A percentile compares a stretch with the other conserved stretches of the same genome.
Conservation (phyloP, 2,329 filamentous ascomycete species). For the Sporothrix variecibatus region DNA sequence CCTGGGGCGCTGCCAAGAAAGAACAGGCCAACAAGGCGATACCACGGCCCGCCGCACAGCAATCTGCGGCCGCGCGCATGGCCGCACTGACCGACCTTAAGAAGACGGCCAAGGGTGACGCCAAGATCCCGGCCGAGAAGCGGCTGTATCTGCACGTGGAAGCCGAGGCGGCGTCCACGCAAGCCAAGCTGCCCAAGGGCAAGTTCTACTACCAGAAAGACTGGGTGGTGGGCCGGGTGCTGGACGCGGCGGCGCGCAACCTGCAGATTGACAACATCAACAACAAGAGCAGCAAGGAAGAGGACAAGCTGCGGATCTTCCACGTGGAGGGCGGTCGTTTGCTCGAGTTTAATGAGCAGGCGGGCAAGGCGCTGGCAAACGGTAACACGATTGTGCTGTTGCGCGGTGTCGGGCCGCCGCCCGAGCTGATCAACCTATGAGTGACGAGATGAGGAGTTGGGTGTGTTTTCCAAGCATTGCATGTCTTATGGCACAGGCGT, state of each 20-base stretch:
- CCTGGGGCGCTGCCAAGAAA: constrained; percentile 78
- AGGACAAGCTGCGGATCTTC: constrained; percentile 81
- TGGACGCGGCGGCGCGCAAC: constrained; percentile 75
- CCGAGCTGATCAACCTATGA: constrained; percentile 66
- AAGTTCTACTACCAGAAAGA: constrained; percentile 80
- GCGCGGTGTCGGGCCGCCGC: constrained; percentile 78
- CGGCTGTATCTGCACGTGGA: constrained; percentile 90
- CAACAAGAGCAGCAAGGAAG: constrained; percentile 73
- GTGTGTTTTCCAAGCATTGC: constrained; percentile 4
- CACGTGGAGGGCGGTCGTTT: constrained; percentile 88
- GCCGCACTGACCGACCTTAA: constrained; percentile 77
- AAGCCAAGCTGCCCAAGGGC: constrained; percentile 77
- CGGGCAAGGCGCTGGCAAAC: constrained; percentile 70
- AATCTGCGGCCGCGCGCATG: constrained; percentile 62
- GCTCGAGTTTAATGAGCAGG: constrained; percentile 84
- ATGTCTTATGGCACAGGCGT: background rate
- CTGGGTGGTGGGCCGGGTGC: constrained; percentile 83
- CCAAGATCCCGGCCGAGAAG: constrained; percentile 76
- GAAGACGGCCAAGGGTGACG: constrained; percentile 85
- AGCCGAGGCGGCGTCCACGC: constrained; percentile 82
- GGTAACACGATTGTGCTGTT: constrained; percentile 91
- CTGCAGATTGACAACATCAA: constrained; percentile 83
- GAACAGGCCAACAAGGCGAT: constrained; percentile 60
- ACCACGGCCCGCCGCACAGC: constrained; percentile 53
- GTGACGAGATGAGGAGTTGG: background rate